Conservation (phyloP, 768 basidiomycete genomes). For the Lactarius evosmus region DNA sequence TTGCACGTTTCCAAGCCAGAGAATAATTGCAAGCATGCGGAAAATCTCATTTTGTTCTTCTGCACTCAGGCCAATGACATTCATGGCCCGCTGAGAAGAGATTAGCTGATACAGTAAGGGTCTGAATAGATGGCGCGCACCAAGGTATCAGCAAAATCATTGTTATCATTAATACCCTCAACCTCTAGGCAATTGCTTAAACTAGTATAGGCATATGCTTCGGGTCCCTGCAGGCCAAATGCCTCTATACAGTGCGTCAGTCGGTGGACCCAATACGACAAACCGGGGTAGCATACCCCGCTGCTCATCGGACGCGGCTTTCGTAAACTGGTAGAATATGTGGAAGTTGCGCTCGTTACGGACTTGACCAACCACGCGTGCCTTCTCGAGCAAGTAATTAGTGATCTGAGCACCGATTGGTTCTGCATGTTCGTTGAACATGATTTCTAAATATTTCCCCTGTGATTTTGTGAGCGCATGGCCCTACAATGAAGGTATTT, state of each 20-base stretch:
- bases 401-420: slow-evolving; percentile 98
- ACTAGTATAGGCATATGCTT: slow-evolving; percentile 92
- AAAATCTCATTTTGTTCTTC: slow-evolving; percentile 91
- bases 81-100: slow-evolving; percentile 78
- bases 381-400: slow-evolving; percentile 96
- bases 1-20: slow-evolving; percentile 97
- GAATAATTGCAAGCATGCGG: slow-evolving; percentile 83
- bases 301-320: slow-evolving; percentile 85
- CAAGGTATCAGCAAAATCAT: slow-evolving; percentile 86
- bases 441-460: slow-evolving; percentile 99
- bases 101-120: slow-evolving; percentile 4
- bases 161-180: slow-evolving; percentile 81
- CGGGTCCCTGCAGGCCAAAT: slow-evolving; percentile 94
- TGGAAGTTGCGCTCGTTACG: slow-evolving; percentile 97
- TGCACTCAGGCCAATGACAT: slow-evolving; percentile 78
- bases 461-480: slow-evolving; percentile 37
- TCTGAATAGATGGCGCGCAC: slow-evolving; percentile 43
- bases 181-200: slow-evolving; percentile 91
- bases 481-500: slow-evolving; percentile 3
- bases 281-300: slow-evolving; percentile 55
- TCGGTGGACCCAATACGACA: not conserved
- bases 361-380: slow-evolving; percentile 93
- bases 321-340: slow-evolving; percentile 99
- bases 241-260: slow-evolving; percentile 54
- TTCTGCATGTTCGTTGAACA: slow-evolving; percentile 92